A percentile compares a stretch with the other conserved stretches of the same genome.
These are phyloP conservation scores for Cercospora canescens DNA, from an alignment of 2,329 filamentous ascomycete species.

Conservation along the genomic window DNA sequence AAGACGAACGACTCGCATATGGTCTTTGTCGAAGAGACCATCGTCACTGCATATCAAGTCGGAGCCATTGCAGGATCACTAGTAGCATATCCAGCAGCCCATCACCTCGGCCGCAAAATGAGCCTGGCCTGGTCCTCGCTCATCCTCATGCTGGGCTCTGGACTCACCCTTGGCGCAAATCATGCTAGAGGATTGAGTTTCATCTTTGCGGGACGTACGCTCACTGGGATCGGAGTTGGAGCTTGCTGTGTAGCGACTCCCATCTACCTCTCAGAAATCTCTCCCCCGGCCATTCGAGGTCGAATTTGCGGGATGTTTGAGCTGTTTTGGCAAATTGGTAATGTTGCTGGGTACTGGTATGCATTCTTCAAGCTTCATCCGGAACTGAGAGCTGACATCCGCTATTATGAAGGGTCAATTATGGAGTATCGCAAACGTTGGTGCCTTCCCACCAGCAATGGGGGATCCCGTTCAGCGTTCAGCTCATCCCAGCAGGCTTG, in stretches of 20 bases:
- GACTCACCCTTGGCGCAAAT: neutral
- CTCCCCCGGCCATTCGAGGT: neutral
- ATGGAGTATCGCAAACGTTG: neutral
- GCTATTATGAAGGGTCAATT: neutral
- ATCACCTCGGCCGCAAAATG: neutral
- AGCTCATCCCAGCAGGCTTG: neutral
- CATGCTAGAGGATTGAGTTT: neutral
- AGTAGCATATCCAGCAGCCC: neutral
- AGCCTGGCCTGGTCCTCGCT: neutral
- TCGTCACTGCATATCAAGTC: neutral
- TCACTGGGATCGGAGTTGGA: neutral
- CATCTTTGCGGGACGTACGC: neutral
- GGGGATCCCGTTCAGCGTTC: neutral
- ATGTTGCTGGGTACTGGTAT: neutral
- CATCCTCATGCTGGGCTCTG: neutral
- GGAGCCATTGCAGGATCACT: neutral
- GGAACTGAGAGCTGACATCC: neutral
- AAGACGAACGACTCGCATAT: neutral
- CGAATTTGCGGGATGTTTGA: neutral
- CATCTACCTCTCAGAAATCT: neutral
- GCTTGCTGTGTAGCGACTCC: neutral
- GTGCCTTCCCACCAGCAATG: neutral
- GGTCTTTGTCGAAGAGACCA: neutral
- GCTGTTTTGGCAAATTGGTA: neutral
- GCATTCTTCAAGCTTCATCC: neutral